A percentile compares a stretch with the other conserved stretches of the same genome.
These are phyloP conservation scores for Biscogniauxia sp. DNA, from an alignment of 2,329 filamentous ascomycete genomes.

Conservation along the genomic window DNA sequence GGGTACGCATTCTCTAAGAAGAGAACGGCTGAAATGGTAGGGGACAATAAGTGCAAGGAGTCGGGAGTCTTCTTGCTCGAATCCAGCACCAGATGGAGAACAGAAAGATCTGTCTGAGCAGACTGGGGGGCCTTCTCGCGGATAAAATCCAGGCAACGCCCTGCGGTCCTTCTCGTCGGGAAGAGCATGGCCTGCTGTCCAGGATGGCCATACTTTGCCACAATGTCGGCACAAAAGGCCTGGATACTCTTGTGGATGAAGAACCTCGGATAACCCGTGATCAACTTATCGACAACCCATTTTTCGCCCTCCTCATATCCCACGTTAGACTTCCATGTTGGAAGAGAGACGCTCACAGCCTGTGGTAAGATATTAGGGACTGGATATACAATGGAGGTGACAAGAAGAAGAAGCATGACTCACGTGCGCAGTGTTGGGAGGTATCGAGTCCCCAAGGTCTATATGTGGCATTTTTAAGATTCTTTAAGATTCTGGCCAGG, in stretches of 20 bases:
- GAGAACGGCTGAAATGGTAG: conserved; percentile 67
- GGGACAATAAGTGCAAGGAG: conserved; percentile 53
- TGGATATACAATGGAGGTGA: neutral
- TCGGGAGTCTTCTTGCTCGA: conserved; percentile 49
- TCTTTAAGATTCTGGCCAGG: neutral
- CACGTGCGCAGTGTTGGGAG: conserved; percentile 76
- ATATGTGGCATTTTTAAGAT: conserved; percentile 43
- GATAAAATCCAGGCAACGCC: conserved; percentile 73
- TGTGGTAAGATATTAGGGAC: conserved; percentile 34
- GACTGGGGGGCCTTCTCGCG: conserved; percentile 54
- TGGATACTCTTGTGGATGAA: conserved; percentile 85
- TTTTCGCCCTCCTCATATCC: conserved; percentile 90
- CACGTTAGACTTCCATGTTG: conserved; percentile 87
- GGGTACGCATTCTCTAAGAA: conserved; percentile 65
- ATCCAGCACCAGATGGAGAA: conserved; percentile 64
- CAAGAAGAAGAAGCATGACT: conserved; percentile 32
- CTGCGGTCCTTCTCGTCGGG: conserved; percentile 67
- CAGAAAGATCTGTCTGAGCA: conserved; percentile 46
- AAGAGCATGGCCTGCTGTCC: conserved; percentile 78
- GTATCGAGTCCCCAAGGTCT: conserved; percentile 68
- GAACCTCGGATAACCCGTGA: conserved; percentile 92
- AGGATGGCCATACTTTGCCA: conserved; percentile 58
- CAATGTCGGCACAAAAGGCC: conserved; percentile 67
- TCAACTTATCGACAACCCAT: conserved; percentile 83
- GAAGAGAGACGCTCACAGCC: conserved; percentile 94